These are phyloP conservation scores for Neurospora sp. DNA, from an alignment of 495 filamentous ascomycete species.

Conservation along the genomic window DNA sequence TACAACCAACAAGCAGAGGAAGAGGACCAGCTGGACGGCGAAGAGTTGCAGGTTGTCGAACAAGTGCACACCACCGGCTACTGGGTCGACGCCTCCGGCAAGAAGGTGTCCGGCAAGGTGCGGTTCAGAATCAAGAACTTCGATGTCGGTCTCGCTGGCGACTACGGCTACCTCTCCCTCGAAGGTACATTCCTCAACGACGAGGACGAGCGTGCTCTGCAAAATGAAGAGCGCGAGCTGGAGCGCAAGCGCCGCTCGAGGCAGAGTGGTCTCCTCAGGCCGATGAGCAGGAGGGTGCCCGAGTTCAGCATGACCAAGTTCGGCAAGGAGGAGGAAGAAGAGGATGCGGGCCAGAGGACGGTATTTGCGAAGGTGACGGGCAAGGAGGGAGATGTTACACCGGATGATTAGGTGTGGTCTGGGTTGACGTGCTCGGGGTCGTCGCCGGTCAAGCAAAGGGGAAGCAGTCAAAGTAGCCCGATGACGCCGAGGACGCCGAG, in stretches of 20 bases:
- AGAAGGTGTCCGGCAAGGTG: constrained; percentile 30
- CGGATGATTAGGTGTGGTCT: constrained; percentile 28
- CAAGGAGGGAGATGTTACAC: constrained; percentile 16
- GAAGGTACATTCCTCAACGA: constrained; percentile 38
- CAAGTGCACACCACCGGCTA: constrained; percentile 42
- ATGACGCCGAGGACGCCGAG: neutral
- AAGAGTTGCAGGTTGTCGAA: constrained; percentile 23
- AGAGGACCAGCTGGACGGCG: constrained; percentile 18
- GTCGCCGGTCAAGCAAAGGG: constrained; percentile 5
- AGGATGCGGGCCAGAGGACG: constrained; percentile 18
- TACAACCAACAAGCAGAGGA: constrained; percentile 6
- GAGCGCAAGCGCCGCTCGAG: constrained; percentile 22
- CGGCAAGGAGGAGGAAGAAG: constrained; percentile 29
- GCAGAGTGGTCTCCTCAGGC: constrained; percentile 22
- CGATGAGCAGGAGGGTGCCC: constrained; percentile 27
- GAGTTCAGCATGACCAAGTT: constrained; percentile 43
- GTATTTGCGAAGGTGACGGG: constrained; percentile 24
- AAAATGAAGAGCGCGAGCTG: constrained; percentile 25
- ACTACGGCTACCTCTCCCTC: constrained; percentile 38
- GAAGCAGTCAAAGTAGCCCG: neutral
- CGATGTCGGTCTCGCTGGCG: constrained; percentile 38
- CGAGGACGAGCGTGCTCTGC: constrained; percentile 28
- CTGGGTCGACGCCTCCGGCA: constrained; percentile 31
- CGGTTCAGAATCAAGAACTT: constrained; percentile 41
- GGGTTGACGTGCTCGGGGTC: constrained; percentile 14